Evolutionary conservation across 805 yeast species (phyloP), one percentile per base, ranked within the genome.

Genomic region (Ogataea philodendri): DNA sequence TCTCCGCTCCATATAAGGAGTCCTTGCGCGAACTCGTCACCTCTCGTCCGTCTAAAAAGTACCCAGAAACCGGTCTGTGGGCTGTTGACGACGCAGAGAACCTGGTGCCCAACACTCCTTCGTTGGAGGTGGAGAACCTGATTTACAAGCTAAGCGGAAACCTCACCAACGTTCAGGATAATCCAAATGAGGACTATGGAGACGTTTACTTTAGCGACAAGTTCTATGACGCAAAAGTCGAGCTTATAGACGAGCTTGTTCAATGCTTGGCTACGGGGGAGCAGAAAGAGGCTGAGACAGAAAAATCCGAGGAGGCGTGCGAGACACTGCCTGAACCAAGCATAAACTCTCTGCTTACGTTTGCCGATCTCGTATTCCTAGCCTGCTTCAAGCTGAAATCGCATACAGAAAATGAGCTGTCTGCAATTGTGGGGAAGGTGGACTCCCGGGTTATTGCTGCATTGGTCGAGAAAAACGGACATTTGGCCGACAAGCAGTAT

Each of bases 1-100:
- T 46, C 3, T 27, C 46, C 13, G 10, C 16, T 3, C 32, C 44
- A 1, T 46, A 39, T 27, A 30, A 32, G 14, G 11, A 16, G 8
- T 22, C 48, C 19, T 28, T 53, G 9, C 15, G 31, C 10, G 7
- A 22, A 1, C 14, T 51, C 6, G 22, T 53, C 4, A 9, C 15
- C 2, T 7, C 25, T 3, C 49, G 60, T 30, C 11, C 14, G 6
- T 34, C 36, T 9, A 15, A 29, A 2, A 26, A 32, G 2, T 48
- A 46, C 30, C 42, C 57, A 5, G 60, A 55, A 23, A 15, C 36
- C 4, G 26, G 18, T 5, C 30, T 54, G 5, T 54, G 59, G 59
- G 47, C 40, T 16, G 11, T 15, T n/a, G 20, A 24, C 11, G 42
- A 26, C 5, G 23, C 20, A 10, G 39, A 24, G 11, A 15, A 15